Base-by-base conservation (phyloP, 345 rosid species). In the Moringa oleifera region DNA sequence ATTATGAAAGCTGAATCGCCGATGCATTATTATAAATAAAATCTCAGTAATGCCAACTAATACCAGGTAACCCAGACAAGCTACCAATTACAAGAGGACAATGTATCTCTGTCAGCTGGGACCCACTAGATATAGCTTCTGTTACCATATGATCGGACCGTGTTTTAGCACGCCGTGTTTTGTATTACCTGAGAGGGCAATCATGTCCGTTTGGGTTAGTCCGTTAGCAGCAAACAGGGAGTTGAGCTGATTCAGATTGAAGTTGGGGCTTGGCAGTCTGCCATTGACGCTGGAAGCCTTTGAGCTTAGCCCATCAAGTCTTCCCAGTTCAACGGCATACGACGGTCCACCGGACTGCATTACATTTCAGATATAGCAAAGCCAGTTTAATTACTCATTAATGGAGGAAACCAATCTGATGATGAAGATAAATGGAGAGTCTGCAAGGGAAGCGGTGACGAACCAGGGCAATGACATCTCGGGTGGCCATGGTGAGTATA, bases 121-220 rank as follows among this genome's bases (percentile, higher is more conserved):
- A 5, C 33, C 69, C 36, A 23, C 3, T 1, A 0, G 13, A 56
- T n/a, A n/a, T n/a, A n/a, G n/a, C n/a, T 62, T 24, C 7, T 28
- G 57, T 55, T 19, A 47, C 21, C 28, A 11, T 25, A 51, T 28
- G 57, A 61, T 61, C 22, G 53, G 52, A n/a, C 20, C 10, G 23
- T 49, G 13, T 28, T 15, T 31, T 17, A 0, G 8, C 33, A 28
- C 33, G 33, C 33, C 33, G 8, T 13, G 18, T 23, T 49, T 23
- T 51, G 8, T 28, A n/a, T 22, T 73, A 87, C 97, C 91, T 23
- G 97, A 90, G 67, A 90, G 97, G 45, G 97, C 97, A 65, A 90
- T 82, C 97, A 90, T 82, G 75, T 90, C 97, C 0, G 70, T 16
- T 71, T 87, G 97, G 54, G 57, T 31, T 63, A 90, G 90, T 31